A percentile compares a stretch with the other conserved stretches of the same genome.
Evolutionary conservation across 441 rosid genomes (phyloP).

Genomic region (Gossypium schwendimanii): DNA sequence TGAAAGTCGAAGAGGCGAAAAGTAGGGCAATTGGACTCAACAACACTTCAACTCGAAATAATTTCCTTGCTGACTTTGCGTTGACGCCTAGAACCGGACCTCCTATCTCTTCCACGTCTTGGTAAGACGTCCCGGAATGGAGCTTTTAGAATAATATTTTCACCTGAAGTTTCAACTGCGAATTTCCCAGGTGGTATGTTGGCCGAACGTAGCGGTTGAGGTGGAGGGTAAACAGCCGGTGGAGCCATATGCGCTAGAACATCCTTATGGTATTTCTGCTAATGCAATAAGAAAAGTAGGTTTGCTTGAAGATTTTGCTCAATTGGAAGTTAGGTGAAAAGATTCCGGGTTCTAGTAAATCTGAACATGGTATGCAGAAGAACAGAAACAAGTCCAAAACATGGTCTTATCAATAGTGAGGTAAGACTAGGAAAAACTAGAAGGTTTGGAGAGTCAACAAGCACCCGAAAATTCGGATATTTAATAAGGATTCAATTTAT

Average conservation of each 20-base stretch:
- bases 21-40: slow-evolving; percentile 21
- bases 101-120: slow-evolving; percentile 50
- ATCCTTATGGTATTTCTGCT: slow-evolving; percentile 77
- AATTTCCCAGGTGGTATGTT: slow-evolving; percentile 30
- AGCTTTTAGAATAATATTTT: slow-evolving; percentile 17
- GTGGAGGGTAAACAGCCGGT: slow-evolving; percentile 34
- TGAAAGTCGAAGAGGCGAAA: slow-evolving; percentile 21
- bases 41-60: slow-evolving; percentile 26
- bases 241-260: slow-evolving; percentile 39
- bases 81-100: slow-evolving; percentile 62
- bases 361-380: neutral
- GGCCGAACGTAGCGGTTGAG: slow-evolving; percentile 30
- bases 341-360: neutral
- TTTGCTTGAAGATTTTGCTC: neutral
- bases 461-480: neutral
- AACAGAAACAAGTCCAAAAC: neutral
- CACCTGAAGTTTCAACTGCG: slow-evolving; percentile 26
- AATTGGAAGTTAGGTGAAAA: neutral
- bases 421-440: neutral
- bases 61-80: slow-evolving; percentile 53
- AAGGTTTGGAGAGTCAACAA: neutral
- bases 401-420: neutral
- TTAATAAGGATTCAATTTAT: neutral
- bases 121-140: slow-evolving; percentile 25
- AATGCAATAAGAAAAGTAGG: neutral